These are phyloP conservation scores for Amylostereum areolatum DNA, from an alignment of 1,284 basidiomycete species.

Conservation along the genomic window DNA sequence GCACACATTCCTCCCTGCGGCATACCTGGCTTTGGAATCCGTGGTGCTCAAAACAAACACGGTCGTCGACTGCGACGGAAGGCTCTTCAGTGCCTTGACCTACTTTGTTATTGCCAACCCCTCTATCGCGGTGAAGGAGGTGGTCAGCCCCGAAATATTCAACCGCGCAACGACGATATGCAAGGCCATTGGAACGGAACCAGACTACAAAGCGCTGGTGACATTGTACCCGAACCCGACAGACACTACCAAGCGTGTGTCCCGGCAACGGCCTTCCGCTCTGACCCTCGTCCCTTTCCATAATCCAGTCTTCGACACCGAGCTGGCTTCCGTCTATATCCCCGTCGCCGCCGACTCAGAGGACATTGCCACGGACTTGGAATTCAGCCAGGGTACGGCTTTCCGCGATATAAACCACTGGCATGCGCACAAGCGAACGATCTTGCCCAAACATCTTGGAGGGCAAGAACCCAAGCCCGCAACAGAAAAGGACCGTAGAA, in stretches of 20 bases:
- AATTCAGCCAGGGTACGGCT: slow-evolving; percentile 32
- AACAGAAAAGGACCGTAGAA: slow-evolving; percentile 30
- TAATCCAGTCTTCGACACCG: slow-evolving; percentile 43
- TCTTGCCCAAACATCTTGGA: slow-evolving; percentile 51
- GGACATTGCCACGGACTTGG: slow-evolving; percentile 20
- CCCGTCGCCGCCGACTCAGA: slow-evolving; percentile 18
- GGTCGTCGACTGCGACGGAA: slow-evolving; percentile 43
- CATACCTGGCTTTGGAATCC: slow-evolving; percentile 27
- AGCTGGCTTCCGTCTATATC: slow-evolving; percentile 33
- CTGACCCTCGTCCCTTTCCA: slow-evolving; percentile 42
- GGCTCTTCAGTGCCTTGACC: slow-evolving; percentile 40
- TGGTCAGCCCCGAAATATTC: slow-evolving; percentile 27
- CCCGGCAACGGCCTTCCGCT: neutral
- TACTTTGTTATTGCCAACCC: slow-evolving; percentile 24
- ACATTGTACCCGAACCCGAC: neutral
- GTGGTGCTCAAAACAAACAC: slow-evolving; percentile 16
- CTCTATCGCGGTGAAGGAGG: slow-evolving; percentile 13
- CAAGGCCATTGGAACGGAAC: slow-evolving; percentile 3
- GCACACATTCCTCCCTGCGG: slow-evolving; percentile 31
- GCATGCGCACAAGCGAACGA: slow-evolving; percentile 43
- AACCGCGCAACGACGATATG: slow-evolving; percentile 21
- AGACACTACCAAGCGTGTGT: too few species aligned
- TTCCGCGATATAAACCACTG: slow-evolving; percentile 54
- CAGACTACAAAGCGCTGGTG: neutral
- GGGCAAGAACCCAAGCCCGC: slow-evolving; percentile 30